phyloP scores from a whole-genome alignment of 1,139 yeast species.

The Candida freyschussii region DNA sequence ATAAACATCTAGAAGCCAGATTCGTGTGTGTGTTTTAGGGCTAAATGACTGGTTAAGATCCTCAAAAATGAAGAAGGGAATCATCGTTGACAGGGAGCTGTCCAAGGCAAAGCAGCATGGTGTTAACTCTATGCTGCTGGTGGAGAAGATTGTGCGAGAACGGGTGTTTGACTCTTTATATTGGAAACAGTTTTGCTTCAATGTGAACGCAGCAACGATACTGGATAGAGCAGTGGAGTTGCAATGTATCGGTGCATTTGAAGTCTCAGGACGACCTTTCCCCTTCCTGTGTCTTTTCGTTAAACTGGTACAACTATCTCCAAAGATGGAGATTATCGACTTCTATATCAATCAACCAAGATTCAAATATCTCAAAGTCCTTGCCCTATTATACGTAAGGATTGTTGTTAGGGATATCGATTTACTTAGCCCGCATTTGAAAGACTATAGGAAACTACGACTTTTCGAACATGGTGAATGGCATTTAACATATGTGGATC shows the following conservation, averaged over 20 bases:
- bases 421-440: constrained; percentile 36
- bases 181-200: constrained; percentile 51
- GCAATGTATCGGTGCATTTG: constrained; percentile 42
- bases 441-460: constrained; percentile 43
- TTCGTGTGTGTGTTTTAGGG: neutral
- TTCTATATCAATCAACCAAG: constrained; percentile 42
- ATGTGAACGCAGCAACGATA: constrained; percentile 35
- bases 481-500: constrained; percentile 41
- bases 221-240: constrained; percentile 36
- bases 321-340: constrained; percentile 38
- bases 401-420: constrained; percentile 35
- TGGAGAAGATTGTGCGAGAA: constrained; percentile 58
- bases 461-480: constrained; percentile 31
- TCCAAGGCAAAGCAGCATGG: constrained; percentile 31
- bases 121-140: constrained; percentile 44
- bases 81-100: constrained; percentile 32
- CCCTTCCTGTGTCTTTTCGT: constrained; percentile 52
- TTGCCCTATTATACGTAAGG: constrained; percentile 45
- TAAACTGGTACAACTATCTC: constrained; percentile 51
- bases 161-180: constrained; percentile 55
- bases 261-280: constrained; percentile 41
- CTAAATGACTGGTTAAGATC: neutral
- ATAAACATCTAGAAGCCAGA: too few relatives aligned
- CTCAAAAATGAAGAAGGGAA: constrained; percentile 6
- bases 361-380: constrained; percentile 53